These are phyloP conservation scores for Anisodus tanguticus DNA, from an alignment of 257 asterid species.

Conservation along the genomic window DNA sequence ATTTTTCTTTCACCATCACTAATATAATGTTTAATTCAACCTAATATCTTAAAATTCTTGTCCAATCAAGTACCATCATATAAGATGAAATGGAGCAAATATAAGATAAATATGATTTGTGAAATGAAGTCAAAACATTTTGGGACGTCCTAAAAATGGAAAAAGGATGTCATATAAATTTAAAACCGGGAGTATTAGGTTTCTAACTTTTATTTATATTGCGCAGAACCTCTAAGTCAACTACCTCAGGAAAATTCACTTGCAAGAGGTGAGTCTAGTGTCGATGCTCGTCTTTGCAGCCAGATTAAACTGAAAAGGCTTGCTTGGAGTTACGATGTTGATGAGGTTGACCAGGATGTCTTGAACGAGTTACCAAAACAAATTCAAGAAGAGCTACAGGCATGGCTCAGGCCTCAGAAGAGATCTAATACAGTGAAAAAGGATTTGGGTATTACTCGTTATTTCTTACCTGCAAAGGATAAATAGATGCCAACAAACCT, in stretches of 20 bases:
- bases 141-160: constrained; percentile 10
- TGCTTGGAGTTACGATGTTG: constrained; percentile 62
- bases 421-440: constrained; percentile 55
- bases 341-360: constrained; percentile 74
- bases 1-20: not conserved
- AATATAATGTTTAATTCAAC: not conserved
- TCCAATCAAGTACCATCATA: constrained; percentile 1
- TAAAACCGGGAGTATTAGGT: constrained; percentile 12
- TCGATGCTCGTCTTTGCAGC: constrained; percentile 24
- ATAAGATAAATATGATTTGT: not conserved
- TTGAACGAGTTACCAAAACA: constrained; percentile 73
- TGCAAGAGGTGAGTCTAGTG: constrained; percentile 36
- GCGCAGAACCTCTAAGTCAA: constrained; percentile 22
- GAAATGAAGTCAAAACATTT: not conserved
- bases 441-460: constrained; percentile 68
- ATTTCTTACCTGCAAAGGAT: constrained; percentile 58
- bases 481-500: constrained; percentile 28
- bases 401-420: constrained; percentile 73
- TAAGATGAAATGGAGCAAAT: not conserved
- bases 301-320: constrained; percentile 47
- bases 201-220: constrained; percentile 2
- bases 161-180: not conserved
- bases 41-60: not conserved
- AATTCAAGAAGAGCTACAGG: constrained; percentile 81
- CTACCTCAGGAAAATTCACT: constrained; percentile 39